Base-by-base conservation (phyloP, 2,329 filamentous ascomycete genomes). In the Aspergillus nomiae region DNA sequence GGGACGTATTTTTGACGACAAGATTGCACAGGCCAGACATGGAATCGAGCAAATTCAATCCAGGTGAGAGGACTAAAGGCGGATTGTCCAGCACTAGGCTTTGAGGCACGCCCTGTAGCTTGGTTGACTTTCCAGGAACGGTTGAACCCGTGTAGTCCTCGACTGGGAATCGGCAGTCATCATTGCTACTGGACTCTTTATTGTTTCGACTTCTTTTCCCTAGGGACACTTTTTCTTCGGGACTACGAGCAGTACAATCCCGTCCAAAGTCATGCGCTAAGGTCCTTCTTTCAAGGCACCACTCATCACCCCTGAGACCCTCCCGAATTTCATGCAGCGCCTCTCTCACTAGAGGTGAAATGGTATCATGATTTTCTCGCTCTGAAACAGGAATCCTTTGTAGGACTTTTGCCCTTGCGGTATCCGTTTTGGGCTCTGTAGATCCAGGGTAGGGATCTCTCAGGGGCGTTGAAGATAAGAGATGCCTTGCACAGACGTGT, bases 391-490 rank as follows among this genome's bases (percentile, higher is more conserved):
- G 70, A n/a, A 78, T 79, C 19, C 66, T 67, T 53, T 69, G 65
- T 14, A 81, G 68, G 9, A 84, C 69, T 30, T 76, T 80, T 14
- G 70, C 73, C 48, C 78, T 80, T 9, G 81, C 82, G 41, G 76
- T 72, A 6, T 76, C 76, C 14, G 78, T 77, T 67, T 84, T 87
- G 11, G 86, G 85, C 67, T 85, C 85, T 16, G 74, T 73, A 26
- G 81, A 78, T 12, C 76, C 77, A 28, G 72, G 72, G 66, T 83
- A 87, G 2, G 87, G 85, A 14, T 67, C 62, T 48, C 79, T 63
- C 3, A 82, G 65, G 1, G 86, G 80, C 10, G 67, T 24, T 16
- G 74, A 79, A 9, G 86, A 88, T 28, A 82, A 70, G 1, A 87
- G 71, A 6, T 60, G 54, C 60, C 54, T 67, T 56, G 19, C 59